These are phyloP conservation scores for Petunia secreta DNA, from an alignment of 257 asterid genomes.

Conservation along the genomic window DNA sequence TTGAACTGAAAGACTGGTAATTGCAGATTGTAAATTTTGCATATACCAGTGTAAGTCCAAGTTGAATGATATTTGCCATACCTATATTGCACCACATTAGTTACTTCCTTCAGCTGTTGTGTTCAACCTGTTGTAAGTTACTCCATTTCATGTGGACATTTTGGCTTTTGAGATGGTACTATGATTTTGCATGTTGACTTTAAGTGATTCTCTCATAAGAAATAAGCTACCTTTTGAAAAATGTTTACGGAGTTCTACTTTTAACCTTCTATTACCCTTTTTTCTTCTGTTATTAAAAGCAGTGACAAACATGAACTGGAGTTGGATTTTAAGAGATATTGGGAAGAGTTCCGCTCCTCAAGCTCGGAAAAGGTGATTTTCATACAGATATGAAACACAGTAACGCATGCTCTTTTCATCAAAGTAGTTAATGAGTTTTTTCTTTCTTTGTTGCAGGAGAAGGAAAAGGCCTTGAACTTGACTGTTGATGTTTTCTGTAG, in stretches of 20 bases:
- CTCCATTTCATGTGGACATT: background rate
- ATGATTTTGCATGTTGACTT: background rate
- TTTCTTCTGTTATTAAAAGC: slow-evolving; percentile 31
- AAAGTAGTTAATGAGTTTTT: slow-evolving; percentile 29
- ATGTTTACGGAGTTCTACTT: background rate
- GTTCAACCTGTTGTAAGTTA: background rate
- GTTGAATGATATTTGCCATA: background rate
- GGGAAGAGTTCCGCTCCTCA: slow-evolving; percentile 96
- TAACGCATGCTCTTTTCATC: background rate
- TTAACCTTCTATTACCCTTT: background rate
- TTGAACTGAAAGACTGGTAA: background rate
- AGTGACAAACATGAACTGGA: slow-evolving; percentile 82
- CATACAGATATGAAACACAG: background rate
- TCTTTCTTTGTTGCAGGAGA: slow-evolving; percentile 70
- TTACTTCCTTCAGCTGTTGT: background rate
- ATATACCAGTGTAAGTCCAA: background rate
- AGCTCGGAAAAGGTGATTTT: slow-evolving; percentile 62
- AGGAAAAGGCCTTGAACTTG: slow-evolving; percentile 94
- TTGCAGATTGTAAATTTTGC: background rate
- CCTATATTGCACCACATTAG: slow-evolving; percentile 1
- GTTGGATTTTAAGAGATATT: slow-evolving; percentile 90
- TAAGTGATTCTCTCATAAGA: background rate
- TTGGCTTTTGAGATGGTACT: background rate
- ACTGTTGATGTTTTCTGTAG: slow-evolving; percentile 94
- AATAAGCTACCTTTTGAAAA: background rate